Evolutionary conservation across 441 rosid genomes (phyloP).

Genomic region (Gossypium gossypioides): DNA sequence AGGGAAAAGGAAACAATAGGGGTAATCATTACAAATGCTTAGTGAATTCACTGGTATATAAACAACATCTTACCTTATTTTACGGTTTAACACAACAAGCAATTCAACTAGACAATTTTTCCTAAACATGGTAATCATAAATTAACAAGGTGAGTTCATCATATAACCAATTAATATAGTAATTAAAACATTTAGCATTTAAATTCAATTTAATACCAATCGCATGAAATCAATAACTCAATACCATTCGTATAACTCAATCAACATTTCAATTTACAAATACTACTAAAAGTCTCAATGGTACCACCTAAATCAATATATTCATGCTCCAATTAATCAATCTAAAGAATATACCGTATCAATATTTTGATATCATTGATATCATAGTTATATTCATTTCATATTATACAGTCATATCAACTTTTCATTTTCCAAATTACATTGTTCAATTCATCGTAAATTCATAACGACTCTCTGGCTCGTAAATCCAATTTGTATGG

Average conservation of each 20-base stretch:
- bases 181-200: background rate
- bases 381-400: background rate
- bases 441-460: background rate
- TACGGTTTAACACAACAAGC: background rate
- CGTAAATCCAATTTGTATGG: background rate
- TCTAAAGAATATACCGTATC: background rate
- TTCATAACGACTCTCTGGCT: background rate
- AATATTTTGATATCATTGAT: background rate
- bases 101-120: background rate
- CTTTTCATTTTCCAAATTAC: background rate
- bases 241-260: background rate
- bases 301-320: background rate
- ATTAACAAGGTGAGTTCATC: background rate
- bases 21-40: background rate
- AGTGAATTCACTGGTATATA: background rate
- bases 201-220: background rate
- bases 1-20: background rate
- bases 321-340: background rate
- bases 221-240: background rate
- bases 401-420: background rate
- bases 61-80: background rate
- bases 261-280: background rate
- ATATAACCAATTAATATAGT: background rate
- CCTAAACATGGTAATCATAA: background rate
- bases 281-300: background rate